phyloP scores from a whole-genome alignment of 371 early-diverging fungal genomes.

The Chytridium lagenaria region DNA sequence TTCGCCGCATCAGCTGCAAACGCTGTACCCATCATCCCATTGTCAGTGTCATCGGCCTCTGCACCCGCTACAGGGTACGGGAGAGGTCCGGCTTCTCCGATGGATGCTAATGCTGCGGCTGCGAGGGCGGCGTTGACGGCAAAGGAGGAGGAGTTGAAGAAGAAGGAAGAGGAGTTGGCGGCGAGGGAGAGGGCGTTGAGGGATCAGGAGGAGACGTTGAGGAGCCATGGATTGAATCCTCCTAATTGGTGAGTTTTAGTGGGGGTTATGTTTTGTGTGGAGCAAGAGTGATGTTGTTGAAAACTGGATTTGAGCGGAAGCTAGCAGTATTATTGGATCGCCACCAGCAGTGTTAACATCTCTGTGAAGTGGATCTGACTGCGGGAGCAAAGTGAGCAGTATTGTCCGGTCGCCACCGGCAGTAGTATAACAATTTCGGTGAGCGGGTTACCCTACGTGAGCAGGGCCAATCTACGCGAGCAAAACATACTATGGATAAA shows the following conservation, averaged over 20 bases:
- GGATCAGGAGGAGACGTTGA: constrained; percentile 55
- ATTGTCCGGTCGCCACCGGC: too few species aligned
- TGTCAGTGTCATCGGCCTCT: too few species aligned
- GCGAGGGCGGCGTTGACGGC: constrained; percentile 1
- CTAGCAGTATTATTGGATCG: not conserved
- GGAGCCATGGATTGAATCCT: constrained; percentile 58
- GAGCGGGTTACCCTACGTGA: too few species aligned
- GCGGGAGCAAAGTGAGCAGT: constrained; percentile 38
- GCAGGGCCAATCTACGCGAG: too few species aligned
- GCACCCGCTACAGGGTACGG: not conserved
- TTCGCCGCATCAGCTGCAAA: not conserved
- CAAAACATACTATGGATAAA: too few species aligned
- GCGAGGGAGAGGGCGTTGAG: constrained; percentile 69
- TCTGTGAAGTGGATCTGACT: too few species aligned
- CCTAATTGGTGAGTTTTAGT: constrained; percentile 64
- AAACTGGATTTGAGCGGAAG: not conserved
- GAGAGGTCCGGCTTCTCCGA: not conserved
- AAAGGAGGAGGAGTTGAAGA: constrained; percentile 68
- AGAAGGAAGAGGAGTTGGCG: constrained; percentile 70
- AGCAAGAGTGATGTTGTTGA: not conserved
- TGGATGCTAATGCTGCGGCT: not conserved
- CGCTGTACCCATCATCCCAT: too few species aligned
- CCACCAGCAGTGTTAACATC: too few species aligned
- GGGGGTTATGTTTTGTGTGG: not conserved
- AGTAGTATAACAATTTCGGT: too few species aligned